Base-by-base conservation (phyloP, 352 stramenopile species). In the Pythium catenulatum region DNA sequence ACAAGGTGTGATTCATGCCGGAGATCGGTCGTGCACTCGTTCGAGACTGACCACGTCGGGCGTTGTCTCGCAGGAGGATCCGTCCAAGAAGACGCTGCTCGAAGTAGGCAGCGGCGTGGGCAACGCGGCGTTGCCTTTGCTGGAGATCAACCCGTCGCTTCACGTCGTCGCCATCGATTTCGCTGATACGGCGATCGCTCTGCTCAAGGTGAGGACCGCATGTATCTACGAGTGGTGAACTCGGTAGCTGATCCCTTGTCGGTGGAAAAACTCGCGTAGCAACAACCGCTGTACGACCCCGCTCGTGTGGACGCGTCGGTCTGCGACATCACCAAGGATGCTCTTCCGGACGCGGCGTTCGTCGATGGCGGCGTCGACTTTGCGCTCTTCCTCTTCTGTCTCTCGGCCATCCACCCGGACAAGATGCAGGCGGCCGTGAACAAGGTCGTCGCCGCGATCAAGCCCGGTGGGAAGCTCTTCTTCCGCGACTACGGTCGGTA, bases 401-500 rank as follows among this genome's bases (percentile, higher is more conserved):
- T 99, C 23, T 99, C 98, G 58, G 97, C 97, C 2, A 91, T 99
- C 78, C 94, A 98, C 50, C 97, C 96, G 1, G 89, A 97, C 50
- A 96, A 97, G 83, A 98, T 99, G 93, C 85, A 92, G 41, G 84
- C 78, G 23, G 97, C 98, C 0, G 96, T 98, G 45, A 91, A 92
- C 46, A 98, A 99, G 90, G 93, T 99, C 21, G 97, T 92, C 27
- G 92, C 93, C n/a, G 88, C 92, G 1, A 93, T 97, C 46, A 94
- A 95, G 59, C 94, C 95, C 14, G 95, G 94, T 39, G 95, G 94
- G 56, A 97, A 97, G 72, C 88, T 98, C 21, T 97, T 99, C 69
- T 97, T 99, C 90, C 94, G 98, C 50, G 98, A 99, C 92, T 99
- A 99, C 88, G 98, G 98, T 1, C 93, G 98, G 50, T 99, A 98